phyloP scores from a whole-genome alignment of 768 basidiomycete species.

The Terana coerulea region DNA sequence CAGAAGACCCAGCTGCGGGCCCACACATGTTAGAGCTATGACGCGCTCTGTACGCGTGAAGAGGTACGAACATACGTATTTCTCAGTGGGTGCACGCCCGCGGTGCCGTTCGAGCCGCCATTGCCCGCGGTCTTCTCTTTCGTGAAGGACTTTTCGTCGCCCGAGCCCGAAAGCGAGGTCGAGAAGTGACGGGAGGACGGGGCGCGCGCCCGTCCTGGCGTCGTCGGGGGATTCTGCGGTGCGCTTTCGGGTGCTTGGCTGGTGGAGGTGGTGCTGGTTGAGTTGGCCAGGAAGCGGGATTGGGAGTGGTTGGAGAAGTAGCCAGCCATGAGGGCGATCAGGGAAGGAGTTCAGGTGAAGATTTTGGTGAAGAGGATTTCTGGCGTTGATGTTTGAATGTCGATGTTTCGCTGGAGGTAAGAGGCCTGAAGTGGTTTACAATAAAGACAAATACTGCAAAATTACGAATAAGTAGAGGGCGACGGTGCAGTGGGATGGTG shows the following conservation, averaged over 20 bases:
- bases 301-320: conserved; percentile 84
- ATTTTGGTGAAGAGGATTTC: conserved; percentile 1
- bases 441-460: background rate
- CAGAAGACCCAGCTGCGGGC: conserved; percentile 81
- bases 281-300: conserved; percentile 64
- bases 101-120: conserved; percentile 33
- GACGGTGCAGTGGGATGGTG: background rate
- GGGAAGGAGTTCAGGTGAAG: background rate
- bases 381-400: background rate
- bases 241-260: conserved; percentile 24
- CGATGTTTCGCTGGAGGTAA: background rate
- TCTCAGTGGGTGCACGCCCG: conserved; percentile 67
- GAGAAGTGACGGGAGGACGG: conserved; percentile 74
- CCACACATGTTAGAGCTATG: conserved; percentile 17
- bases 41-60: conserved; percentile 17
- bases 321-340: conserved; percentile 31
- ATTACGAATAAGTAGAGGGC: background rate
- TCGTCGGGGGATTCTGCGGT: conserved; percentile 19
- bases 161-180: conserved; percentile 45
- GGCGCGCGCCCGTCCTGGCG: conserved; percentile 40
- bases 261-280: conserved; percentile 20
- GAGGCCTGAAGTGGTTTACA: background rate
- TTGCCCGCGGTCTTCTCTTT: conserved; percentile 40
- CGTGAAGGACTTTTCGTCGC: conserved; percentile 39
- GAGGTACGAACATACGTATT: conserved; percentile 81